A percentile compares a stretch with the other conserved stretches of the same genome.
Evolutionary conservation across 2,329 filamentous ascomycete species (phyloP).

Genomic region (Amesomyces nigricolor): DNA sequence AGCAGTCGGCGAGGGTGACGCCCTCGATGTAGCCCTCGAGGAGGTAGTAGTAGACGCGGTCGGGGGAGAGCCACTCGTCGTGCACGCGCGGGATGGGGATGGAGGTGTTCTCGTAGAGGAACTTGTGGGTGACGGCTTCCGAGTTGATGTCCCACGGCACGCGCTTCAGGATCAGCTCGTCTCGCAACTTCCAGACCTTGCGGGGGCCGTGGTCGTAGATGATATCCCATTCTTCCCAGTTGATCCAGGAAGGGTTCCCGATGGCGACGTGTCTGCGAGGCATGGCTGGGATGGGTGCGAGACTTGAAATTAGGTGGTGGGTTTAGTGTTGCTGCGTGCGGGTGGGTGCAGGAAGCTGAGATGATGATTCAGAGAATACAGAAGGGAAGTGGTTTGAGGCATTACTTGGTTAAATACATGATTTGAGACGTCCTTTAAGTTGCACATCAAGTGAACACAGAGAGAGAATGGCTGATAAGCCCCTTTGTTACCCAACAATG

Average conservation of each 20-base stretch:
- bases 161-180: constrained; percentile 5
- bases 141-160: background rate
- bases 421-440: background rate
- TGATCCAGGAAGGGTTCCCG: background rate
- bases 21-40: constrained; percentile 7
- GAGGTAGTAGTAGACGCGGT: background rate
- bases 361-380: no score
- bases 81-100: constrained; percentile 8
- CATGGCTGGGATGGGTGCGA: background rate
- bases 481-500: background rate
- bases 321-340: no score
- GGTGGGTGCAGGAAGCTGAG: no score
- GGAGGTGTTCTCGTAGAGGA: background rate
- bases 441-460: background rate
- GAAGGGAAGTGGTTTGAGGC: no score
- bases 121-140: constrained; percentile 4
- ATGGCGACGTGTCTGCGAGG: background rate
- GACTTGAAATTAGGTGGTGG: no score
- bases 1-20: constrained; percentile 7
- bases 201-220: constrained; percentile 7
- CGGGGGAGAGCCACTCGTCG: constrained; percentile 6
- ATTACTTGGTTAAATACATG: background rate
- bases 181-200: background rate
- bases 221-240: background rate
- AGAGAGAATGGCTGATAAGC: background rate